phyloP scores from a whole-genome alignment of 2,329 filamentous ascomycete genomes.

The Epichloe scottii region DNA sequence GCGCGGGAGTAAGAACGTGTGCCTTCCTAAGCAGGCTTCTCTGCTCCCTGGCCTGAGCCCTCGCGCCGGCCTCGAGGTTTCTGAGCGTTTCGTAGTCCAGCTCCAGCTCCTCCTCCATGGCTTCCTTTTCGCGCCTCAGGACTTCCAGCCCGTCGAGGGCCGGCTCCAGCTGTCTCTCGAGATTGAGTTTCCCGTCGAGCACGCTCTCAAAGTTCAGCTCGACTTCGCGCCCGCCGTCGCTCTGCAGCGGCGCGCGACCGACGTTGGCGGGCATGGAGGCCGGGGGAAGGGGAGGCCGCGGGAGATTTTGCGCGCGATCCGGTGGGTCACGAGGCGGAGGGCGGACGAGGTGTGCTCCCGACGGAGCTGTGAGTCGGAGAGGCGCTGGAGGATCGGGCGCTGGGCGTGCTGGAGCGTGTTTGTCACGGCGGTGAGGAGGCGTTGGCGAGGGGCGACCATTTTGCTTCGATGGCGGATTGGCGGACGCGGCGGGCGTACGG shows the following conservation, averaged over 20 bases:
- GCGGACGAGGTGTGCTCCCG: constrained; percentile 42
- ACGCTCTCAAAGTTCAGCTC: constrained; percentile 57
- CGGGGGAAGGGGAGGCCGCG: constrained; percentile 57
- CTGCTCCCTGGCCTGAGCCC: constrained; percentile 38
- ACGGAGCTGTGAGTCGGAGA: constrained; percentile 34
- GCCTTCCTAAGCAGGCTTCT: constrained; percentile 35
- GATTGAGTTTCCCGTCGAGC: constrained; percentile 41
- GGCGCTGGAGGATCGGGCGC: constrained; percentile 46
- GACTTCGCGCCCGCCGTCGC: constrained; percentile 33
- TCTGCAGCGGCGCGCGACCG: constrained; percentile 11
- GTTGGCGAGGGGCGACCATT: constrained; percentile 48
- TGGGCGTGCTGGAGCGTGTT: constrained; percentile 45
- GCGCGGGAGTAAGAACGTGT: constrained; percentile 35
- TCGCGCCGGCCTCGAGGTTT: constrained; percentile 42
- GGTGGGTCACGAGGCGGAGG: constrained; percentile 40
- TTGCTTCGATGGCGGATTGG: constrained; percentile 52
- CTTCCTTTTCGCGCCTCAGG: constrained; percentile 43
- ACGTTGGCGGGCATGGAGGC: constrained; percentile 20
- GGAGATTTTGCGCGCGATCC: constrained; percentile 43
- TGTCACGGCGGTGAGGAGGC: constrained; percentile 43
- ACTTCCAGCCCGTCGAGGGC: constrained; percentile 50
- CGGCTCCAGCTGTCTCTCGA: constrained; percentile 49
- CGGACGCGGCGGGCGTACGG: constrained; percentile 41
- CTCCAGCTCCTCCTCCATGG: constrained; percentile 43
- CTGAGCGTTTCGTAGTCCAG: constrained; percentile 39